Base-by-base conservation (phyloP, 768 basidiomycete species). In the Russula virescens region DNA sequence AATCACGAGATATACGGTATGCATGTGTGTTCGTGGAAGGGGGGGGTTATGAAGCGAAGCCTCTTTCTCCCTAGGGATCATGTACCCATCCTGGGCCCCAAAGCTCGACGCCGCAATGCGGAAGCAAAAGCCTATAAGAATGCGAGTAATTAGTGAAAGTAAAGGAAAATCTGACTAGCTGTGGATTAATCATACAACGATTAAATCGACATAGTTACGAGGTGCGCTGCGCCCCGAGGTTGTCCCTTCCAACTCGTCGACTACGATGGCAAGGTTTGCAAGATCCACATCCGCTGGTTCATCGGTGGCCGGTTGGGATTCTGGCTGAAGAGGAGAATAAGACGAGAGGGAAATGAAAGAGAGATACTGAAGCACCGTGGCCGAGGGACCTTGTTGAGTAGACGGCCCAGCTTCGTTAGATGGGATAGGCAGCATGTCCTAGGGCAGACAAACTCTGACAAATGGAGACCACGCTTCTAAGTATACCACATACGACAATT, bases 211-310 rank as follows among this genome's bases (percentile, higher is more conserved):
- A 34, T 4, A 13, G 34, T 43, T 42, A 23, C 58, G 58, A 49
- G 42, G 26, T 54, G 53, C 26, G 11, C 25, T 40, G 28, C 42
- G 49, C 16, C 23, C 58, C 31, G 58, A 23, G 23, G 46, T 35
- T 28, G 58, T 21, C 26, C 47, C 53, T 35, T 60, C 43, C 47
- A 55, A 40, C 34, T 64, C 52, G 21, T 50, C 58, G 53, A 64
- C 63, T 60, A 60, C 11, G 16, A n/a, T 23, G 19, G 53, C 58
- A 35, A 60, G 42, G 58, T 60, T 64, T 43, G 53, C 10, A 21
- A 55, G 47, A 35, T 49, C 47, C 14, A 21, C 7, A 19, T 50
- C 63, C 23, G 4, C 47, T 31, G 42, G 45, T 52, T 55, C 58
- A 43, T 49, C 13, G n/a, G 28, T 16, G 11, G 42, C 23, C 4